Conservation (phyloP, 164 flowering plant species). For the Kalanchoe fedtschenkoi region DNA sequence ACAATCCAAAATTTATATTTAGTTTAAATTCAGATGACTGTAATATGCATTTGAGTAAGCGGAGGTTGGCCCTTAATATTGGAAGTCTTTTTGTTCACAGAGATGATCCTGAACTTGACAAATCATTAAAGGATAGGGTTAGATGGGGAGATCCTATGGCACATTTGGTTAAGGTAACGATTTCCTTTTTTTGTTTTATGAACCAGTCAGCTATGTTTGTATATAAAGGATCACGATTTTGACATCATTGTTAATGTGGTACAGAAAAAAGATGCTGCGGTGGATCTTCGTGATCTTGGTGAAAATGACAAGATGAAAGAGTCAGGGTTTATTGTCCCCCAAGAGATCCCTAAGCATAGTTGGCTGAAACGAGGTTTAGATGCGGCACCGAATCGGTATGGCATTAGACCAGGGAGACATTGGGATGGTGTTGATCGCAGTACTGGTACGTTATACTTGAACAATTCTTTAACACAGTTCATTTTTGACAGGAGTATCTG, state of each 20-base stretch:
- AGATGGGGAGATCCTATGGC: constrained; percentile 99
- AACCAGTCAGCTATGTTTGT: not conserved
- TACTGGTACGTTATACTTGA: constrained; percentile 37
- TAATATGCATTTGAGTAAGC: too few relatives aligned
- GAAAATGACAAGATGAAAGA: constrained; percentile 72
- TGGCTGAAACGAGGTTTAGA: constrained; percentile 79
- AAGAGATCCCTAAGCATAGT: constrained; percentile 79
- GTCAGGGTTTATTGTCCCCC: constrained; percentile 84
- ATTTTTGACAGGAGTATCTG: not conserved
- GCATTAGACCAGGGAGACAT: constrained; percentile 68
- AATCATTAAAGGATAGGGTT: constrained; percentile 63
- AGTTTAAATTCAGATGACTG: too few relatives aligned
- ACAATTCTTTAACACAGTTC: not conserved
- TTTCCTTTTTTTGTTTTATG: not conserved
- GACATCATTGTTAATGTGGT: not conserved
- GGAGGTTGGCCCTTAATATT: too few relatives aligned
- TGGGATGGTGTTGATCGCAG: constrained; percentile 99
- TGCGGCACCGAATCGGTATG: constrained; percentile 76
- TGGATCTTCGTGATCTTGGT: constrained; percentile 8
- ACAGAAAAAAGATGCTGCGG: constrained; percentile 18
- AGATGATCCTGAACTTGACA: constrained; percentile 88
- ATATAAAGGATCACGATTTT: not conserved
- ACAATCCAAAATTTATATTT: too few relatives aligned
- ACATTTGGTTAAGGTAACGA: constrained; percentile 58
- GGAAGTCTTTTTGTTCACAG: constrained; percentile 30